Conservation (phyloP, 1,139 yeast genomes). For the Pichia sp. region DNA sequence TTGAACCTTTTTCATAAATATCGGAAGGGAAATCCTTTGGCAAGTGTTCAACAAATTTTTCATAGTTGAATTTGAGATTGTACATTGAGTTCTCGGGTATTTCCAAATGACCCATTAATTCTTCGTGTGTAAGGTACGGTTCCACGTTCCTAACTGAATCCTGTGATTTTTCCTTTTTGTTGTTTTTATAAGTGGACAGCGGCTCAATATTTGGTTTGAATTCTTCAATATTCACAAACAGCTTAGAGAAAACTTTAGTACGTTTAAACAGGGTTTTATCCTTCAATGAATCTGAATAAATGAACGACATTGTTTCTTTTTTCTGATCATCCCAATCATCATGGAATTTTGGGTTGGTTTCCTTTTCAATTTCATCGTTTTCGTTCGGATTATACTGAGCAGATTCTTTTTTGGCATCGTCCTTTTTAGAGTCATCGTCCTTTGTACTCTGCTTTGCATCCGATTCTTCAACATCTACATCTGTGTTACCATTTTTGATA, state of each 20-base stretch:
- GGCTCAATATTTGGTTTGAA: slow-evolving; percentile 26
- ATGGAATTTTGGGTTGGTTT: neutral
- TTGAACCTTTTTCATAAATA: slow-evolving; percentile 38
- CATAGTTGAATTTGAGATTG: slow-evolving; percentile 27
- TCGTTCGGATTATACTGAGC: too few relatives aligned
- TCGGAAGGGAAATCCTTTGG: slow-evolving; percentile 21
- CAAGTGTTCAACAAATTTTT: slow-evolving; percentile 20
- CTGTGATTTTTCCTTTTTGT: slow-evolving; percentile 14
- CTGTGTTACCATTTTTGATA: neutral
- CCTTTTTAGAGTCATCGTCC: too few relatives aligned
- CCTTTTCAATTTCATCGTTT: neutral
- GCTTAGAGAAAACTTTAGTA: slow-evolving; percentile 11
- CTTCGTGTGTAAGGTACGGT: slow-evolving; percentile 23
- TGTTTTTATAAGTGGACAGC: slow-evolving; percentile 21
- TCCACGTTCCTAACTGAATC: neutral
- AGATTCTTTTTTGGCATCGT: too few relatives aligned
- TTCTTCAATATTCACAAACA: slow-evolving; percentile 23
- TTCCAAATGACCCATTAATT: slow-evolving; percentile 26
- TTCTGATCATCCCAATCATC: neutral
- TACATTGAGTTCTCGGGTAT: slow-evolving; percentile 22
- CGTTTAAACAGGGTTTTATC: neutral
- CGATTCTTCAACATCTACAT: too few relatives aligned
- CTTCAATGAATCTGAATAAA: neutral
- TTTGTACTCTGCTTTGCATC: too few relatives aligned
- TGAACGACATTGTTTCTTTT: neutral